Percentiles rank a stretch among this genome's conserved stretches.
Conservation (phyloP, 169 alveolate species). For the Blepharisma undulans region DNA sequence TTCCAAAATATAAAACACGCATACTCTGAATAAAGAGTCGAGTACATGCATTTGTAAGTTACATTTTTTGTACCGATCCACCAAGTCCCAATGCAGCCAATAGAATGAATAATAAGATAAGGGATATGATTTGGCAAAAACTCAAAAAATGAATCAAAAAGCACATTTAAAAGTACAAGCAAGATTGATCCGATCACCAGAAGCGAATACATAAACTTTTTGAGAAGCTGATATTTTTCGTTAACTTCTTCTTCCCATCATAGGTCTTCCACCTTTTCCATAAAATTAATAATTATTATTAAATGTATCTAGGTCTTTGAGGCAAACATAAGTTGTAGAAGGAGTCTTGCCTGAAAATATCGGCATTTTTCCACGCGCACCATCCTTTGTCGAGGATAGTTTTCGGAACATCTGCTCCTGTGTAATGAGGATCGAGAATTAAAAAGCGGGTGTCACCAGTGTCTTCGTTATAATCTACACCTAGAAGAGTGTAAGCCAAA, state of each 20-base stretch:
- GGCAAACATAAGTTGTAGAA: slow-evolving; percentile 82
- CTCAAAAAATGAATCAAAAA: not conserved
- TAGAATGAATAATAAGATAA: not conserved
- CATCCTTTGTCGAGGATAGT: slow-evolving; percentile 77
- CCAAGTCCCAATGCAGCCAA: not conserved
- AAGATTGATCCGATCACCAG: not conserved
- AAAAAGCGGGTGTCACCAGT: slow-evolving; percentile 73
- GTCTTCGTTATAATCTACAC: slow-evolving; percentile 76
- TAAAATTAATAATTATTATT: not conserved
- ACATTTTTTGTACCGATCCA: not conserved
- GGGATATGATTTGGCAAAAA: not conserved
- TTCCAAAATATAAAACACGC: not conserved
- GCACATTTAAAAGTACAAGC: not conserved
- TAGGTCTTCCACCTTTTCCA: not conserved
- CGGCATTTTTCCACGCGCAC: slow-evolving; percentile 80
- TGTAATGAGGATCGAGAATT: slow-evolving; percentile 86
- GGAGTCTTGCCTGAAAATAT: slow-evolving; percentile 68
- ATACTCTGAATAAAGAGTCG: not conserved
- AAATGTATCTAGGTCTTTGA: slow-evolving; percentile 47
- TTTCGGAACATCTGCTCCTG: slow-evolving; percentile 75
- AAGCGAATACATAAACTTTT: not conserved
- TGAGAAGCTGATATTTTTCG: not conserved
- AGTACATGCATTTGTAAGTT: not conserved
- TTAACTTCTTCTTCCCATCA: not conserved
- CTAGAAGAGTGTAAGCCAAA: slow-evolving; percentile 80